phyloP scores from a whole-genome alignment of 2,329 filamentous ascomycete genomes.

The Colletotrichum tabaci region DNA sequence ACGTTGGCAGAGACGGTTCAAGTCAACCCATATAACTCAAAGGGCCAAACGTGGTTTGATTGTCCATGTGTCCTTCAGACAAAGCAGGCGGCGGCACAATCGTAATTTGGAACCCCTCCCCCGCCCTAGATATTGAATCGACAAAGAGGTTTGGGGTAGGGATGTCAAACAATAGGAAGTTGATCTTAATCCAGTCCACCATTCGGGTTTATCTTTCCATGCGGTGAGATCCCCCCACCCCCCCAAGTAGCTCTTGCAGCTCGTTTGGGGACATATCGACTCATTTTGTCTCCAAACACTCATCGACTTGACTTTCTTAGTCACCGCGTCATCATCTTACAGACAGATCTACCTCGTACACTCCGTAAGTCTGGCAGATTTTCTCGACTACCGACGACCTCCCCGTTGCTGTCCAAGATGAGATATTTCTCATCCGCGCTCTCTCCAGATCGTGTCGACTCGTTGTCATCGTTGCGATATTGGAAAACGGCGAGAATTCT shows the following conservation, averaged over 20 bases:
- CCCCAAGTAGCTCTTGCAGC: not conserved
- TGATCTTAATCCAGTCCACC: not conserved
- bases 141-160: constrained; percentile 1
- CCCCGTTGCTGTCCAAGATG: constrained; percentile 20
- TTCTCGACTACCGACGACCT: constrained; percentile 34
- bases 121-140: not conserved
- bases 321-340: constrained; percentile 7
- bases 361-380: constrained; percentile 35
- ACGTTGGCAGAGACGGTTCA: not conserved
- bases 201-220: not conserved
- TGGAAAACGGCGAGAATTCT: not conserved
- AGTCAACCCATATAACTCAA: not conserved
- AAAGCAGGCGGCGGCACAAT: not conserved
- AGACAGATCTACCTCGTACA: constrained; percentile 34
- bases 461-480: not conserved
- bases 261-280: too few relatives aligned
- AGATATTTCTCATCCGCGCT: constrained; percentile 14
- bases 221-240: too few relatives aligned
- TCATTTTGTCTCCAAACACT: not conserved
- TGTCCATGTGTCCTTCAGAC: not conserved
- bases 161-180: not conserved
- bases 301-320: too few relatives aligned
- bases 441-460: not conserved
- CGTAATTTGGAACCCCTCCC: not conserved
- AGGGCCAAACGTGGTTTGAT: not conserved